These are phyloP conservation scores for Astrephomene gubernaculifera DNA, from an alignment of 139 green algal species.

Conservation along the genomic window DNA sequence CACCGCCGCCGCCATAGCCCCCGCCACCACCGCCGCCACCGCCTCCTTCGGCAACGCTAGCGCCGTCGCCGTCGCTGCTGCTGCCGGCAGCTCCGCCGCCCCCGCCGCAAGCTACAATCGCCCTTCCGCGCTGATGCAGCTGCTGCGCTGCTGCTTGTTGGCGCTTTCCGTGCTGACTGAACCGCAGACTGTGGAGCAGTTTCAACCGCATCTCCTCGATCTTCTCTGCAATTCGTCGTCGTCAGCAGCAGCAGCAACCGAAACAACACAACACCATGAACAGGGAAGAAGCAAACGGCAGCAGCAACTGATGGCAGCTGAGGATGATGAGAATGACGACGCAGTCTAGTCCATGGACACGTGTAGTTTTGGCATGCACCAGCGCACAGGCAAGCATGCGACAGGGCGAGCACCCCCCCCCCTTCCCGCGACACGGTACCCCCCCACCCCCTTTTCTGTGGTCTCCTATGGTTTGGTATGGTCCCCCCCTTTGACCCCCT, in stretches of 20 bases:
- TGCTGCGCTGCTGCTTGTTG: neutral
- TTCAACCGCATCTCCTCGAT: conserved; percentile 37
- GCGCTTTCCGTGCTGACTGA: neutral
- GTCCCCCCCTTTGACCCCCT: no score
- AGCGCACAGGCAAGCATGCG: no score
- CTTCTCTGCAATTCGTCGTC: conserved; percentile 5
- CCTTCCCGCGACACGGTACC: neutral
- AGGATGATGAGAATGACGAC: no score
- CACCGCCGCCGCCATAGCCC: neutral
- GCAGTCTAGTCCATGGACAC: no score
- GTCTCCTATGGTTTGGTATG: no score
- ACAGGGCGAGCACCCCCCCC: neutral
- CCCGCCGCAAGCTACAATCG: neutral
- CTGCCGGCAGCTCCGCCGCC: neutral
- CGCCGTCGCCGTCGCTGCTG: neutral
- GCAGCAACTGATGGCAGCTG: no score
- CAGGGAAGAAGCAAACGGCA: no score
- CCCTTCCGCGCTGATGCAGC: neutral
- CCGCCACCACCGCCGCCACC: neutral
- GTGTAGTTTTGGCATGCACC: no score
- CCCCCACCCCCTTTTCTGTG: no score
- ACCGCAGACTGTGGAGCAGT: neutral
- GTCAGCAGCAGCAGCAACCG: no score
- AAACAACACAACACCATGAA: no score
- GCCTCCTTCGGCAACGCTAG: neutral